Evolutionary conservation across 2,329 filamentous ascomycete species (phyloP).

Genomic region (Colletotrichum sp.): DNA sequence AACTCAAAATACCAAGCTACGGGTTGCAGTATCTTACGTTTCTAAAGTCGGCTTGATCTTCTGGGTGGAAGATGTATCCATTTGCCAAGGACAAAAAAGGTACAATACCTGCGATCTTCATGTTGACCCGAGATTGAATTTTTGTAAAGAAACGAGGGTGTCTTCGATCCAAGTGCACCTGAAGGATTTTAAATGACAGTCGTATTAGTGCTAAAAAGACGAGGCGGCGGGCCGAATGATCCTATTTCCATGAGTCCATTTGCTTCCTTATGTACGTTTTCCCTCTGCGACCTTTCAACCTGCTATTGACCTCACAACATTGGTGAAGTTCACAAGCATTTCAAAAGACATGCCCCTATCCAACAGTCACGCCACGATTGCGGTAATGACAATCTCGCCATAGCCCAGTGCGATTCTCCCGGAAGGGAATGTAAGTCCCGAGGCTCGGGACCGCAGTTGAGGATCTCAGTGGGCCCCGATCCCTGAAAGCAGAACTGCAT

Average conservation of each 20-base stretch:
- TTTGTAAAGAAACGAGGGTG: background rate
- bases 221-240: background rate
- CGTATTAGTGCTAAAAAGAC: background rate
- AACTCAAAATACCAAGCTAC: background rate
- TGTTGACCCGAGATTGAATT: background rate
- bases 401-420: background rate
- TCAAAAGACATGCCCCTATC: background rate
- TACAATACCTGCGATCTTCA: background rate
- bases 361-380: background rate
- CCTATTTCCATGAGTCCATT: accelerated
- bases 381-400: background rate
- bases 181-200: background rate
- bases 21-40: background rate
- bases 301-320: background rate
- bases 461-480: background rate
- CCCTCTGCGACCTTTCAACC: background rate
- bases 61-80: background rate
- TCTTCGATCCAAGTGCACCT: background rate
- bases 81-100: background rate
- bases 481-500: background rate
- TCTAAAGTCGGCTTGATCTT: background rate
- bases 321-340: accelerated
- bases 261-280: background rate
- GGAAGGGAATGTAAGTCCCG: background rate
- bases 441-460: background rate